phyloP scores from a whole-genome alignment of 768 basidiomycete genomes.

The Suillus weaverae region DNA sequence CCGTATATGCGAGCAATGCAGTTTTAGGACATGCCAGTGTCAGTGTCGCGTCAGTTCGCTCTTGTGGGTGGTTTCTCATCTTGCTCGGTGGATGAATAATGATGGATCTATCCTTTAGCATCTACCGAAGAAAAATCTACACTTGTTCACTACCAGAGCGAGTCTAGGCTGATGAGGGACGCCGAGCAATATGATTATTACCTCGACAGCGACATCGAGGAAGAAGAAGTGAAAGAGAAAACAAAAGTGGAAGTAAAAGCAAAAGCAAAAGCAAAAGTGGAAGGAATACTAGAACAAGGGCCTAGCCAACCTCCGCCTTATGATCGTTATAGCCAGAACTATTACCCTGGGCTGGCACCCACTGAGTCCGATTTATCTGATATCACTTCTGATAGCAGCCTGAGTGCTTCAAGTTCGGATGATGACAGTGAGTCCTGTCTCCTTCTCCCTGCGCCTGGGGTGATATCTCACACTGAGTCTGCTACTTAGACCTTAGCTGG shows the following conservation, averaged over 20 bases:
- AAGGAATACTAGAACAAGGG: background rate
- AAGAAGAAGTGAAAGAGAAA: constrained; percentile 11
- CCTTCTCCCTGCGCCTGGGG: background rate
- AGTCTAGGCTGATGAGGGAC: background rate
- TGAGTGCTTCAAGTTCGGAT: background rate
- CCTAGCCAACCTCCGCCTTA: background rate
- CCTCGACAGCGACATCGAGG: constrained; percentile 31
- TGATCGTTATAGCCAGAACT: background rate
- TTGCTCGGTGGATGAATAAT: background rate
- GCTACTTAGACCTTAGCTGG: background rate
- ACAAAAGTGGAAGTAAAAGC: too few species aligned
- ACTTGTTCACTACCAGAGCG: background rate
- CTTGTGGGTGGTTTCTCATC: background rate
- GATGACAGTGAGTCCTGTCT: background rate
- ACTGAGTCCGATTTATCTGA: background rate
- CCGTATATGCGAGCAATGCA: constrained; percentile 23
- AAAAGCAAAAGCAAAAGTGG: background rate
- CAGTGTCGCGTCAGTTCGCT: background rate
- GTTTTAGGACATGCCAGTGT: background rate
- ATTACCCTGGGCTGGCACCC: background rate
- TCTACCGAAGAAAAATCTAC: background rate
- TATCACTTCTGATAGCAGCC: background rate
- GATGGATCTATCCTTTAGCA: background rate
- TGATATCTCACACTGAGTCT: background rate
- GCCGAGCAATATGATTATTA: constrained; percentile 22